Evolutionary conservation across 352 stramenopile genomes (phyloP).

Genomic region (Thalassiosira exigua): DNA sequence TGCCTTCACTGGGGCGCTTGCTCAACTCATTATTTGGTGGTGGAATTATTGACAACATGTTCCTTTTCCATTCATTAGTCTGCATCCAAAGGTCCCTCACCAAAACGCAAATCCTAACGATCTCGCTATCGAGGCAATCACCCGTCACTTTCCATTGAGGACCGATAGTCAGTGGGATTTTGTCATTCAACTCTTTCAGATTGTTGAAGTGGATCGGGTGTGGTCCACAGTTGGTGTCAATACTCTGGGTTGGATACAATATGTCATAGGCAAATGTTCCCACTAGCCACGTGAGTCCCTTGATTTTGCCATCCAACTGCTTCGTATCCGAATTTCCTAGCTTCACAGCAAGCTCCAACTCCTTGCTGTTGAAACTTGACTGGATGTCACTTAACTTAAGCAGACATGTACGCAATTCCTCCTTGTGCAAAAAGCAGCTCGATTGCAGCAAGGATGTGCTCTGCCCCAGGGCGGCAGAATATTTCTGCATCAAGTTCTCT

Average conservation of each 20-base stretch:
- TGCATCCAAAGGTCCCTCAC: conserved; percentile 66
- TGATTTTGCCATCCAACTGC: conserved; percentile 58
- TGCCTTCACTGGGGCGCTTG: conserved; percentile 2
- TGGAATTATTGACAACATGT: conserved; percentile 49
- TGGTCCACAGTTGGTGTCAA: conserved; percentile 29
- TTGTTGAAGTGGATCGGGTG: conserved; percentile 48
- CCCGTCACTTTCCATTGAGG: conserved; percentile 11
- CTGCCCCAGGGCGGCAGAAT: conserved; percentile 33
- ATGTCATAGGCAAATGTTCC: conserved; percentile 31
- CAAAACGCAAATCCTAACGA: conserved; percentile 55
- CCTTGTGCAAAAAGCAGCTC: conserved; percentile 48
- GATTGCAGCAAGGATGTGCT: conserved; percentile 55
- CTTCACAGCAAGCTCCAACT: conserved; percentile 19
- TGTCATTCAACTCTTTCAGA: conserved; percentile 37
- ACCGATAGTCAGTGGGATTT: conserved; percentile 29
- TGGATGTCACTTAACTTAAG: conserved; percentile 54
- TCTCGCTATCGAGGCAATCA: conserved; percentile 44
- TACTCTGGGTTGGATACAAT: conserved; percentile 12
- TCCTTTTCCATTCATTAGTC: conserved; percentile 66
- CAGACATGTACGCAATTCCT: conserved; percentile 56
- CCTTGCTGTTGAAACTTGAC: conserved; percentile 43
- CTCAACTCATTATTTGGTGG: conserved; percentile 32
- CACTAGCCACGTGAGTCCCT: conserved; percentile 60
- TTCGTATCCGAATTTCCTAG: conserved; percentile 50
- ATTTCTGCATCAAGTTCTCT: conserved; percentile 42